Percentiles rank a stretch among this genome's conserved stretches.
These are phyloP conservation scores for Claviceps humidiphila DNA, from an alignment of 2,329 filamentous ascomycete species.

Conservation along the genomic window DNA sequence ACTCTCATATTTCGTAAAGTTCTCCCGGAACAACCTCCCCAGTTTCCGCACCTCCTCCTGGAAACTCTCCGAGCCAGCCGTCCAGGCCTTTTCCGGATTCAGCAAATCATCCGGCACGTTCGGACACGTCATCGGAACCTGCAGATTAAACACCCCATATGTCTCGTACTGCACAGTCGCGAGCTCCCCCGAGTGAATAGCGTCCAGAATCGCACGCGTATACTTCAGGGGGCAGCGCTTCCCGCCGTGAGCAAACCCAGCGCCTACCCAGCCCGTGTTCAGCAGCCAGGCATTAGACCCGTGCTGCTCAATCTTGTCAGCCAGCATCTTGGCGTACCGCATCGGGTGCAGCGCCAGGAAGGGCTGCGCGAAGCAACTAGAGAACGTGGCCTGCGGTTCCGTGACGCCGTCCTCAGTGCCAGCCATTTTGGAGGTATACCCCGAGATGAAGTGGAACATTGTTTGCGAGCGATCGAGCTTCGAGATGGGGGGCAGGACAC, in stretches of 20 bases:
- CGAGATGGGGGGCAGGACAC: slow-evolving; percentile 93
- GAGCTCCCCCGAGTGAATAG: slow-evolving; percentile 94
- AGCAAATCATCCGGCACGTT: slow-evolving; percentile 83
- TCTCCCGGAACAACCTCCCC: slow-evolving; percentile 79
- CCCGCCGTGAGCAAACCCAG: slow-evolving; percentile 77
- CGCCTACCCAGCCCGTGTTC: slow-evolving; percentile 96
- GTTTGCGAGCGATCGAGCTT: slow-evolving; percentile 91
- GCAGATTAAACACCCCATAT: slow-evolving; percentile 93
- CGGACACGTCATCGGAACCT: slow-evolving; percentile 84
- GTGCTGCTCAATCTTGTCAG: slow-evolving; percentile 93
- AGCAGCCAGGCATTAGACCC: slow-evolving; percentile 95
- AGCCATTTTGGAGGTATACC: slow-evolving; percentile 99
- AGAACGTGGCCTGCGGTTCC: slow-evolving; percentile 97
- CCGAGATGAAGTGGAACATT: slow-evolving; percentile 99
- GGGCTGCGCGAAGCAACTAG: slow-evolving; percentile 96
- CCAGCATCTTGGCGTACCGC: slow-evolving; percentile 97
- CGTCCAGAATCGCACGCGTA: slow-evolving; percentile 94
- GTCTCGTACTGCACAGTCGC: slow-evolving; percentile 86
- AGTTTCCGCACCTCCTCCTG: slow-evolving; percentile 81
- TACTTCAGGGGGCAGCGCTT: slow-evolving; percentile 98
- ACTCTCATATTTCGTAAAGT: slow-evolving; percentile 90
- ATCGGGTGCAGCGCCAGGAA: slow-evolving; percentile 98
- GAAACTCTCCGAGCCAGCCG: slow-evolving; percentile 68
- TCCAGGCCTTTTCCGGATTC: slow-evolving; percentile 92
- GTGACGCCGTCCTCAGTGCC: slow-evolving; percentile 95